Percentiles rank a stretch among this genome's conserved stretches.
Evolutionary conservation across 495 filamentous ascomycete genomes (phyloP).

Genomic region (Terfezia boudieri): DNA sequence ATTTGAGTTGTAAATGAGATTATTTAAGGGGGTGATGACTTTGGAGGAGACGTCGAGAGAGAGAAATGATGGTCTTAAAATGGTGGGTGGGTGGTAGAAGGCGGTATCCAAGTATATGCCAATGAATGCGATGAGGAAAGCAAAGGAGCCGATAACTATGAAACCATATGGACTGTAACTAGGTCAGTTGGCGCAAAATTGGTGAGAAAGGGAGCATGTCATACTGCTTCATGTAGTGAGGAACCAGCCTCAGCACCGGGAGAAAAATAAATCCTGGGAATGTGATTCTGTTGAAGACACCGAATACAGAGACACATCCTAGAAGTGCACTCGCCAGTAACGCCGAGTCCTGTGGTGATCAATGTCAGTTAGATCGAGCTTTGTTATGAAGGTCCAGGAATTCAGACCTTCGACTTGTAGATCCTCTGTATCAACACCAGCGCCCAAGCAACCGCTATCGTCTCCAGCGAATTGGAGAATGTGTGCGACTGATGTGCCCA

Average conservation of each 20-base stretch:
- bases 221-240: slow-evolving; percentile 64
- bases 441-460: slow-evolving; percentile 72
- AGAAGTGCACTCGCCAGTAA: slow-evolving; percentile 52
- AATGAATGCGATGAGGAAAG: slow-evolving; percentile 36
- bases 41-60: slow-evolving; percentile 31
- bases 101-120: slow-evolving; percentile 63
- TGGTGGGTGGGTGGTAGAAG: slow-evolving; percentile 44
- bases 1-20: slow-evolving; percentile 64
- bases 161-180: slow-evolving; percentile 42
- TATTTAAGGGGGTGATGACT: slow-evolving; percentile 76
- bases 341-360: slow-evolving; percentile 38
- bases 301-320: slow-evolving; percentile 58
- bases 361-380: slow-evolving; percentile 7
- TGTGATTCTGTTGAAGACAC: slow-evolving; percentile 86
- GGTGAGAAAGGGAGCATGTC: slow-evolving; percentile 12
- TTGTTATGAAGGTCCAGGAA: not conserved
- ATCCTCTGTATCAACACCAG: slow-evolving; percentile 77
- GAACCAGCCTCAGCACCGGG: slow-evolving; percentile 57
- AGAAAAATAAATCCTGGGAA: slow-evolving; percentile 80
- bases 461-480: slow-evolving; percentile 94
- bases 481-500: slow-evolving; percentile 99
- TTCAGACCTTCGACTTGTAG: slow-evolving; percentile 46
- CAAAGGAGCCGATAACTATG: slow-evolving; percentile 34
- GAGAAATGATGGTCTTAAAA: slow-evolving; percentile 19
- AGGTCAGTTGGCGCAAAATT: not conserved